Evolutionary conservation across 1,284 basidiomycete species (phyloP), one percentile per base, ranked within the genome.

Genomic region (Cryptococcus sp.): DNA sequence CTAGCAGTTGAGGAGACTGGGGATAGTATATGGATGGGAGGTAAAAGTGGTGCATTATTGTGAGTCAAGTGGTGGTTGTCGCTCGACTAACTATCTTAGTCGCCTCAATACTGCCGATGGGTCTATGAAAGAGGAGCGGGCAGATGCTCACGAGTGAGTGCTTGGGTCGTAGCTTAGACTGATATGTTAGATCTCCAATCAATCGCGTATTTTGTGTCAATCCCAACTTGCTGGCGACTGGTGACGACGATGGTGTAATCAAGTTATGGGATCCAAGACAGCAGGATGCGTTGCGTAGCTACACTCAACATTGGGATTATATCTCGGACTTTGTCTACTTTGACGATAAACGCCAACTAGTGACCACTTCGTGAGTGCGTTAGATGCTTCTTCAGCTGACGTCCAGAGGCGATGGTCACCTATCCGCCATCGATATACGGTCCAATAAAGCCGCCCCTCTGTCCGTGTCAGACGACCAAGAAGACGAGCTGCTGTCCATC

Each of bases 241-340:
- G 93, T 19, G 94, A 96, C 71, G 94, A 97, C 73, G 91, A 95
- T 58, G 93, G 94, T 41, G 87, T 93, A 3, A 87, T 97, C 72
- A 93, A 94, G 90, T 82, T 97, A 27, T 97, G 93, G 93, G 93
- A 97, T 76, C 85, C 88, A 19, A 82, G 93, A 50, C 84, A 85
- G 68, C 80, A 81, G 49, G 85, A 87, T 15, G 80, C 84, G 39
- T 80, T 89, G 20, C 82, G 88, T 40, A 80, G 83, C 16, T 93
- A 93, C 74, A 85, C 82, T 13, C 93, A 97, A 57, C 94, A 98
- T 72, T 93, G 88, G 72, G 93, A 97, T 79, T 97, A 93, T 77
- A 95, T 98, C 57, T 91, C 92, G 22, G 93, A 94, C 73, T 91
- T 98, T 77, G 78, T 91, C 44, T 97, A 89, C 85, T 78, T 92